These are phyloP conservation scores for Phytophthora constricta DNA, from an alignment of 352 stramenopile species.

Conservation along the genomic window DNA sequence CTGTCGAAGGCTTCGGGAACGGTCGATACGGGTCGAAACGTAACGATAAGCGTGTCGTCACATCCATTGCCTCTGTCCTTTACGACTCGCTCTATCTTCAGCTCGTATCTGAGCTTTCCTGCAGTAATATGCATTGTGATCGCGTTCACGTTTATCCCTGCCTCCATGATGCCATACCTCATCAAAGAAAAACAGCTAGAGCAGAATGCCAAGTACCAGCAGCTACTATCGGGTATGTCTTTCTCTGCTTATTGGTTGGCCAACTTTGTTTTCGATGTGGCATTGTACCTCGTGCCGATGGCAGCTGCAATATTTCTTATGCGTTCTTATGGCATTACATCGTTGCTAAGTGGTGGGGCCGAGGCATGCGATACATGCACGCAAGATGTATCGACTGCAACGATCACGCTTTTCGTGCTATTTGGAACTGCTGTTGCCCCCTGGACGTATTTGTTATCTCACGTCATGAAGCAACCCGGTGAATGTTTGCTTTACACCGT, in stretches of 20 bases:
- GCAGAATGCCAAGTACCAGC: conserved; percentile 96
- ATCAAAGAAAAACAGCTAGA: conserved; percentile 95
- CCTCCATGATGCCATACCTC: conserved; percentile 94
- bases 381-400: conserved; percentile 49
- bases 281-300: conserved; percentile 91
- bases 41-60: conserved; percentile 51
- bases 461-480: conserved; percentile 60
- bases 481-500: conserved; percentile 67
- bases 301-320: conserved; percentile 56
- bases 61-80: conserved; percentile 69
- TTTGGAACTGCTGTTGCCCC: conserved; percentile 67
- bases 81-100: conserved; percentile 63
- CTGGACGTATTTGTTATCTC: conserved; percentile 73
- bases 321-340: conserved; percentile 54
- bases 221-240: conserved; percentile 95
- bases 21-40: conserved; percentile 12
- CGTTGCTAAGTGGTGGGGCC: conserved; percentile 51
- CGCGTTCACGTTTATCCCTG: conserved; percentile 94
- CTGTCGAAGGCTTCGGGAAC: conserved; percentile 21
- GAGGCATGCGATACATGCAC: conserved; percentile 48
- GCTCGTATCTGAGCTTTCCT: conserved; percentile 71
- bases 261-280: conserved; percentile 94
- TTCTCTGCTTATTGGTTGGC: conserved; percentile 96
- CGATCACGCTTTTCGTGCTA: conserved; percentile 62
- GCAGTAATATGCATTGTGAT: conserved; percentile 90